Base-by-base conservation (phyloP, 2,329 filamentous ascomycete genomes). In the Beauveria varroae region DNA sequence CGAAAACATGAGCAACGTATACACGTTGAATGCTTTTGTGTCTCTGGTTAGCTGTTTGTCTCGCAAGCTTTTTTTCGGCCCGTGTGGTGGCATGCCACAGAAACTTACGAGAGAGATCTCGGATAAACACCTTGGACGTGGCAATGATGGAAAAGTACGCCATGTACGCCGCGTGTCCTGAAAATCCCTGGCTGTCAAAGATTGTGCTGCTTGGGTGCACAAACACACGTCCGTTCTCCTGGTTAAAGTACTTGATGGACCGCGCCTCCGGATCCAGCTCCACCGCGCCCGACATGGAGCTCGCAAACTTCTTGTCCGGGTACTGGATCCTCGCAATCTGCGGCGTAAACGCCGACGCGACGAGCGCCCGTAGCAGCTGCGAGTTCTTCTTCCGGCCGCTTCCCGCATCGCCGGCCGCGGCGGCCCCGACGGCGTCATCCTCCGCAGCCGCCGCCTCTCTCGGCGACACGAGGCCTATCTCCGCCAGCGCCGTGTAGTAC, bases 251-350 rank as follows among this genome's bases (percentile, higher is more conserved):
- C 72, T 92, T 95, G 75, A 99, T 97, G 3, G 89, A 90, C 58
- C 87, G 83, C 5, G 93, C 93, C 74, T 98, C 93, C 0, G 93
- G 93, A 70, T 99, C 95, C 7, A 97, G 81, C 72, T 95, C 93
- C 1, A 98, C 90, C 0, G 95, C 91, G 8, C 95, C 95, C 1
- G 91, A 90, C 65, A 96, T 85, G 2, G 90, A 91, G 41, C 87
- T 86, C 14, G 90, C 90, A 73, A 96, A 99, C 74, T 97, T 98
- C 78, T 96, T 96, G 75, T 96, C 91, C 0, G 95, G 95, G 67
- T 97, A 91, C 65, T 92, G 88, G 70, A 99, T 96, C 58, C 93
- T 86, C 16, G 92, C 92, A 65, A 97, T 86, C 74, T 98, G 93
- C 0, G 95, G 95, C 34, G 86, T 84, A 72, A 91, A 91, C 3